A percentile compares a stretch with the other conserved stretches of the same genome.
Evolutionary conservation across 2,329 filamentous ascomycete species (phyloP).

Genomic region (Fusarium veterinarium): DNA sequence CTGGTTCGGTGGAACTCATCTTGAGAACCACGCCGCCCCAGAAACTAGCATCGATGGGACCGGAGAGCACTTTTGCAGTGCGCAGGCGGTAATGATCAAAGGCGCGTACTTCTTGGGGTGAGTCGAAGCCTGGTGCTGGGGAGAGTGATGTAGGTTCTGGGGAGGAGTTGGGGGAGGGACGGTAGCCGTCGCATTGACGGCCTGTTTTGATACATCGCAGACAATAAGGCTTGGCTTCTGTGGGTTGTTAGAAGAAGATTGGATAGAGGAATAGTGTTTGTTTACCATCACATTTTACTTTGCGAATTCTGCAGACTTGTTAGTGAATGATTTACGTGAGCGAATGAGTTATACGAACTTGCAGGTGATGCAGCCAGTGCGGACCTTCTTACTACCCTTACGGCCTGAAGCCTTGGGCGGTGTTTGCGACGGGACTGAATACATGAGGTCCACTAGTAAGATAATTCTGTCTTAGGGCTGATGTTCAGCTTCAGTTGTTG

Average conservation of each 20-base stretch:
- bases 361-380: conserved; percentile 66
- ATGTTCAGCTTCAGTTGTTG: background rate
- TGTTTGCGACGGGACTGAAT: conserved; percentile 6
- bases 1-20: conserved; percentile 57
- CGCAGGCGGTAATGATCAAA: conserved; percentile 51
- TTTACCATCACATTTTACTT: conserved; percentile 28
- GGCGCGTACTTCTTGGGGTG: conserved; percentile 40
- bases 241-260: background rate
- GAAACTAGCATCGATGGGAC: conserved; percentile 56
- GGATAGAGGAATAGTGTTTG: accelerated
- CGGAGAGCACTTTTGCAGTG: conserved; percentile 55
- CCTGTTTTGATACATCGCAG: conserved; percentile 65
- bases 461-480: background rate
- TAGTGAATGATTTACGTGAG: background rate
- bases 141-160: conserved; percentile 28
- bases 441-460: background rate
- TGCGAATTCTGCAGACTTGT: conserved; percentile 8
- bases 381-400: conserved; percentile 59
- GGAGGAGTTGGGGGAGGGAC: conserved; percentile 35
- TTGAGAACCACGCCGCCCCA: conserved; percentile 60
- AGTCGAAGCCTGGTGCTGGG: conserved; percentile 37
- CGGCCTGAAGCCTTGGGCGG: conserved; percentile 44
- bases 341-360: conserved; percentile 56
- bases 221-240: conserved; percentile 64
- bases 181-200: conserved; percentile 67